Conservation (phyloP, 169 alveolate genomes). For the Plasmodium coatneyi region DNA sequence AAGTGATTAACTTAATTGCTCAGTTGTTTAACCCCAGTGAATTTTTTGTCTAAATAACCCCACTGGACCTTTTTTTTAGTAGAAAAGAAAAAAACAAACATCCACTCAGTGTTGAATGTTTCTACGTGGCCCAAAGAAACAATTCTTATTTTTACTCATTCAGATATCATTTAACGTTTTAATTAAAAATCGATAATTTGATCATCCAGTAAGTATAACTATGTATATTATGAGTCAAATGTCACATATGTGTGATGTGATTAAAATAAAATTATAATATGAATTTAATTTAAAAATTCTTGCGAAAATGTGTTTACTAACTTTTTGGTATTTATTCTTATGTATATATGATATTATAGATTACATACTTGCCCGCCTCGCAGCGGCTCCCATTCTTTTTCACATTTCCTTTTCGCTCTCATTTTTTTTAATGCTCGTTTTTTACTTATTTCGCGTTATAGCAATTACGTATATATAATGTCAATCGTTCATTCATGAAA, state of each 20-base stretch:
- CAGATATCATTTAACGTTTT: too few relatives aligned
- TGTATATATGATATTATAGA: not conserved
- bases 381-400: not conserved
- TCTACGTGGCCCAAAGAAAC: not conserved
- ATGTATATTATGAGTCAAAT: not conserved
- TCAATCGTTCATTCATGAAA: not conserved
- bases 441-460: not conserved
- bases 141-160: not conserved
- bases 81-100: not conserved
- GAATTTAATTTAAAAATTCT: too few relatives aligned
- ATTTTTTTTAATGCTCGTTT: not conserved
- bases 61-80: not conserved
- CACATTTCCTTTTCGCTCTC: not conserved
- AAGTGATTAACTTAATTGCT: too few relatives aligned
- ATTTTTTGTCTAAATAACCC: not conserved
- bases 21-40: not conserved
- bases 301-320: not conserved
- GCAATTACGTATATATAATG: not conserved
- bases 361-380: not conserved
- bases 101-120: not conserved
- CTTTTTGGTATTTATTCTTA: not conserved
- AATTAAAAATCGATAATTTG: too few relatives aligned
- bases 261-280: too few relatives aligned
- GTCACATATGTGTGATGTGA: not conserved
- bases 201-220: not conserved